Base-by-base conservation (phyloP, 2,329 filamentous ascomycete species). In the Hirsutella thompsonii region DNA sequence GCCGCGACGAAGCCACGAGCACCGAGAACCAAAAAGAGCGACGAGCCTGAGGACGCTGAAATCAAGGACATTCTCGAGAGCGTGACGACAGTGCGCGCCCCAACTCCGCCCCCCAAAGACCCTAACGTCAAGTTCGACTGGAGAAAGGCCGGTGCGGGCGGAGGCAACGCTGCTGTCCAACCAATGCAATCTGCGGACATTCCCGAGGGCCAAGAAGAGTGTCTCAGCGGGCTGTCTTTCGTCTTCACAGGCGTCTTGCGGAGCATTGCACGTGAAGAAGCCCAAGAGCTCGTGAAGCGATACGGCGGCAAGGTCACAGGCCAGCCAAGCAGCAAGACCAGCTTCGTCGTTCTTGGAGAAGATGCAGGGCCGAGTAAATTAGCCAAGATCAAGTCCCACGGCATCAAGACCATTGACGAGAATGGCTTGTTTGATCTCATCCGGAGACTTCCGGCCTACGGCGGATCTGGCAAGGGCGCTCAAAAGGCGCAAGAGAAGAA, bases 351-450 rank as follows among this genome's bases (percentile, higher is more conserved):
- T 14, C 72, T 98, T 3, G 92, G 92, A 35, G 74, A 74, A 20
- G 92, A 96, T 58, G 92, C 93, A 20, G 92, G 92, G 0, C 92
- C 92, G 1, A 93, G 83, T 61, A 98, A 98, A 58, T 69, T 98
- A 33, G 70, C 81, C 49, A 95, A 89, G 50, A 96, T 98, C 50
- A 71, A 75, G 42, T 74, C 86, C 18, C 67, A 83, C 51, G 77
- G 77, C 0, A 77, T 96, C 57, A 95, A 88, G 60, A 93, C 89
- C 0, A 95, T 98, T 54, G 82, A 95, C 52, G 93, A 98, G 57
- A 77, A 93, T 49, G 93, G 92, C 1, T 66, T 98, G 3, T 94
- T 94, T 50, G 81, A 84, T 44, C 72, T 98, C 36, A 93, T 98
- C 49, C 73, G 78, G 45, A 68, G 67, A 21, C 70, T 96, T 40